Evolutionary conservation across 1,139 yeast species (phyloP).

Genomic region (Candida sp.): DNA sequence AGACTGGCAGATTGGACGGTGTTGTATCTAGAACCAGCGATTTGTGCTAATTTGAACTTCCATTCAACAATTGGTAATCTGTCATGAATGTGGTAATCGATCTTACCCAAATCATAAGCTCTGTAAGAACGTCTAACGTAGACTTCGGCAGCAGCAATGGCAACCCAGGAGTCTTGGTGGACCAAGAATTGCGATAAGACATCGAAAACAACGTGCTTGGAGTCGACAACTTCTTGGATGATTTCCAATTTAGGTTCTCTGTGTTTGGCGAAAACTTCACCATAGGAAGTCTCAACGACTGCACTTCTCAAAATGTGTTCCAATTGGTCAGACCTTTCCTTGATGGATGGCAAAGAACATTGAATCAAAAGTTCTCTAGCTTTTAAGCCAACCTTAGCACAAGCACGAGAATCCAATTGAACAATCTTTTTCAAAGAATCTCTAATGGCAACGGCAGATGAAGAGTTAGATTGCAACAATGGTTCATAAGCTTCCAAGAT

Average conservation of each 20-base stretch:
- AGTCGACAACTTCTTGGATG: constrained; percentile 91
- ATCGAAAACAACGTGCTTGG: constrained; percentile 95
- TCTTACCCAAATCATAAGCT: constrained; percentile 87
- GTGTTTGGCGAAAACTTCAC: constrained; percentile 78
- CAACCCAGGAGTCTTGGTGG: constrained; percentile 85
- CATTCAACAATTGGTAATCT: constrained; percentile 79
- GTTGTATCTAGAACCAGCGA: constrained; percentile 68
- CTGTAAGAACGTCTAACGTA: constrained; percentile 97
- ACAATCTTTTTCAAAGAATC: constrained; percentile 78
- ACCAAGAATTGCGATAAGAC: constrained; percentile 91
- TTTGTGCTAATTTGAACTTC: constrained; percentile 78
- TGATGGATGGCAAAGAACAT: constrained; percentile 94
- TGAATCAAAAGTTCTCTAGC: constrained; percentile 97
- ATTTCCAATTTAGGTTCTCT: constrained; percentile 82
- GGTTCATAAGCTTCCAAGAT: constrained; percentile 85
- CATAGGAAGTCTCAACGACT: constrained; percentile 88
- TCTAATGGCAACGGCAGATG: constrained; percentile 72
- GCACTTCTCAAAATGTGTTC: constrained; percentile 95
- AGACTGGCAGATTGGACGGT: constrained; percentile 54
- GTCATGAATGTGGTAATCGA: constrained; percentile 65
- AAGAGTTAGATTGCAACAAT: constrained; percentile 66
- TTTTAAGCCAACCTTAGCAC: constrained; percentile 94
- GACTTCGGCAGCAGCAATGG: constrained; percentile 96
- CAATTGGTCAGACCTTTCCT: constrained; percentile 96
- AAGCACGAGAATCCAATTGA: constrained; percentile 85